phyloP scores from a whole-genome alignment of 768 basidiomycete species.

The Phaeotremella fagi region DNA sequence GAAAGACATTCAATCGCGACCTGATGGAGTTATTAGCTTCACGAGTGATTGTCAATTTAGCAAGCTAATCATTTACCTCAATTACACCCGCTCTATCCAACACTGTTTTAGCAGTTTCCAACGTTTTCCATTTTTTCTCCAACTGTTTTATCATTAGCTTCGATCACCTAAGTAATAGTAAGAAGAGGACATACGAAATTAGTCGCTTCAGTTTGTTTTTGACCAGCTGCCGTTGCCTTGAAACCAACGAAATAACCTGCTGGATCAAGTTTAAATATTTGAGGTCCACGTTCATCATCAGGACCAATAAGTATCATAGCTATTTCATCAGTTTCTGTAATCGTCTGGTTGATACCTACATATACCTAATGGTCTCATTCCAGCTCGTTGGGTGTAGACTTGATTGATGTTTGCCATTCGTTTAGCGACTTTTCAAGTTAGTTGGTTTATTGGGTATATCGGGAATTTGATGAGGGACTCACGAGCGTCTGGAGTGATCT shows the following conservation, averaged over 20 bases:
- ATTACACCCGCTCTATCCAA: slow-evolving; percentile 75
- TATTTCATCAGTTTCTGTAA: no score
- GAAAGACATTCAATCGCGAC: slow-evolving; percentile 93
- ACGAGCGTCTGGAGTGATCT: slow-evolving; percentile 91
- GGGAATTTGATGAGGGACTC: slow-evolving; percentile 9
- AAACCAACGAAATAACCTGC: slow-evolving; percentile 98
- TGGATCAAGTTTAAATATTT: slow-evolving; percentile 95
- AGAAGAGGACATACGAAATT: slow-evolving; percentile 59
- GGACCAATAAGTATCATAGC: slow-evolving; percentile 95
- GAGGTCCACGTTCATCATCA: slow-evolving; percentile 88
- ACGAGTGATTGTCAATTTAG: not conserved
- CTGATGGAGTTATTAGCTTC: slow-evolving; percentile 49
- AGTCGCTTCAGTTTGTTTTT: slow-evolving; percentile 96
- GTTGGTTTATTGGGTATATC: not conserved
- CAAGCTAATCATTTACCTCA: slow-evolving; percentile 67
- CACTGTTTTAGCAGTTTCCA: slow-evolving; percentile 71
- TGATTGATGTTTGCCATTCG: slow-evolving; percentile 97
- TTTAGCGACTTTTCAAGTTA: slow-evolving; percentile 59
- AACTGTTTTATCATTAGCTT: slow-evolving; percentile 50
- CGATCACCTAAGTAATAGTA: not conserved
- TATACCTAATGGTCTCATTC: slow-evolving; percentile 93
- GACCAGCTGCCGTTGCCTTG: slow-evolving; percentile 89
- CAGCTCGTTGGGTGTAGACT: slow-evolving; percentile 95
- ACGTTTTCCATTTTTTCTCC: slow-evolving; percentile 98
- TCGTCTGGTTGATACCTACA: no score